Evolutionary conservation across 345 rosid genomes (phyloP), one percentile per base, ranked within the genome.

Genomic region (Boechera retrofracta): DNA sequence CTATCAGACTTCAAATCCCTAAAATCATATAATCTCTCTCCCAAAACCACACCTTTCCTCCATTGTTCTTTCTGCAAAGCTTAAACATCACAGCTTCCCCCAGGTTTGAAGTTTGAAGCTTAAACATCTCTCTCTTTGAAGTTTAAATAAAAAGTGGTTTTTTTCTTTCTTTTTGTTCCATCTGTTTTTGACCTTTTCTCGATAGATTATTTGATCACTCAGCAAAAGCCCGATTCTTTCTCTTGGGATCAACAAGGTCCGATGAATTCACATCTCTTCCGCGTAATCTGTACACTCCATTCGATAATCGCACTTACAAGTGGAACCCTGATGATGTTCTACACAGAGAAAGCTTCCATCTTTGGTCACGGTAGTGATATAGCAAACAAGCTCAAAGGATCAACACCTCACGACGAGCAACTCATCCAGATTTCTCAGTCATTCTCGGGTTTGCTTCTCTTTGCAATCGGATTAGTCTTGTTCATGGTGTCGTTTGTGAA

Each of bases 391-490:
- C 90, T 90, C 48, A 83, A 82, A 66, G 99, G 99, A 4, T 95
- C 98, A 39, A 92, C 98, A 2, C 93, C 92, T 10, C 94, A 91
- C 18, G 99, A 95, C 58, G 96, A 92, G 81, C 88, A 91, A 41
- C 85, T 93, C 78, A 88, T 92, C 71, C 87, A 83, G 86, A 95
- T 91, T 54, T 89, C 98, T 5, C 88, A 91, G 31, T 95, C 99
- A 0, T 95, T 95, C 75, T 89, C 99, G 0, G 99, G 99, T 54
- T 67, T 95, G 92, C 94, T 95, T 70, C 80, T 95, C 7, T 89
- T 91, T 48, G 83, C 87, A 0, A 85, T 95, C 1, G 98, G 99
- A 47, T 79, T 84, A 41, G 66, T 95, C 3, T 49, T 95, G 28
- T 86, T 93, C 72, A 89, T 95, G 98, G 96, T 95, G 10, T 83